These are phyloP conservation scores for Lodderomyces beijingensis DNA, from an alignment of 1,139 yeast species.

Conservation along the genomic window DNA sequence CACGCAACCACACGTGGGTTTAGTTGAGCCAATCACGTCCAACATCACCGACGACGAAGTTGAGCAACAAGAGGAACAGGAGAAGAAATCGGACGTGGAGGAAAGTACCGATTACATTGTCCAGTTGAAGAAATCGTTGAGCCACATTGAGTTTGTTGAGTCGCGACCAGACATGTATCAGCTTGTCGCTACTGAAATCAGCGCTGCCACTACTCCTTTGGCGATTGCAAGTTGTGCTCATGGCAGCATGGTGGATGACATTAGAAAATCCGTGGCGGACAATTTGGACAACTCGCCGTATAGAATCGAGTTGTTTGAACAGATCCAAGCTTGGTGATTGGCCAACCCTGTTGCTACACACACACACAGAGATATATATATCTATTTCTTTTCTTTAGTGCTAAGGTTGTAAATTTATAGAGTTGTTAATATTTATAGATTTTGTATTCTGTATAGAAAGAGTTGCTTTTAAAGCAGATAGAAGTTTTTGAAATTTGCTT, in stretches of 20 bases:
- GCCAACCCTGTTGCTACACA: too few relatives aligned
- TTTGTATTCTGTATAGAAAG: too few relatives aligned
- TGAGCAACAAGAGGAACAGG: conserved; percentile 15
- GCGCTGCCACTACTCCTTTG: conserved; percentile 25
- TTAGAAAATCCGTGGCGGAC: conserved; percentile 29
- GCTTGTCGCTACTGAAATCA: conserved; percentile 31
- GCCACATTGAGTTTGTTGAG: conserved; percentile 28
- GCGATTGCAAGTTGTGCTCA: conserved; percentile 42
- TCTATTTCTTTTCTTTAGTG: too few relatives aligned
- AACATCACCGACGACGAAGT: conserved; percentile 14
- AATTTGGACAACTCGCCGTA: conserved; percentile 24
- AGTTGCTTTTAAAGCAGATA: too few relatives aligned
- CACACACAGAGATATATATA: too few relatives aligned
- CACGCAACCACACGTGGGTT: conserved; percentile 25
- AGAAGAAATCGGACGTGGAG: conserved; percentile 13
- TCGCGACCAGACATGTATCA: conserved; percentile 40
- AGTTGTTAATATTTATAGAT: too few relatives aligned
- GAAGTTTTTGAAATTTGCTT: too few relatives aligned
- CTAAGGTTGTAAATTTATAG: too few relatives aligned
- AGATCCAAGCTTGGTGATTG: conserved; percentile 40
- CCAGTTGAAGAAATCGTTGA: conserved; percentile 17
- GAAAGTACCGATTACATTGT: conserved; percentile 15
- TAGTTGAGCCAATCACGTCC: conserved; percentile 11
- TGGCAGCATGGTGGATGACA: conserved; percentile 35
- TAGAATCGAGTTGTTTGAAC: conserved; percentile 41